Conservation (phyloP, 768 basidiomycete genomes). For the Mycena olivaceomarginata region DNA sequence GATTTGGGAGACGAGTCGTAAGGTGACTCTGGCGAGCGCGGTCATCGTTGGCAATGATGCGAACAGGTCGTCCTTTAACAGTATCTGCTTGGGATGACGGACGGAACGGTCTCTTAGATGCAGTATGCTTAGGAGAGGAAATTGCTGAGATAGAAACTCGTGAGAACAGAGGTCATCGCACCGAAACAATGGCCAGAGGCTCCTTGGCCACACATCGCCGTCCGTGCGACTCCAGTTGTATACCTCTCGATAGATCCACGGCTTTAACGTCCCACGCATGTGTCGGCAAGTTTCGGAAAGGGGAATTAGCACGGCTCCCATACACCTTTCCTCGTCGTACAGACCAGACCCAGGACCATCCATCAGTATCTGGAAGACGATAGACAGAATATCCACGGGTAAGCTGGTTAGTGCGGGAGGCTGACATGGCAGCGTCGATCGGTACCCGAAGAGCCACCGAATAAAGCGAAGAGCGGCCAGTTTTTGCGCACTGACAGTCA, state of each 20-base stretch:
- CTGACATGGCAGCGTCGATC: too few species aligned
- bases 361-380: too few species aligned
- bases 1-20: neutral
- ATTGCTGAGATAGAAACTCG: neutral
- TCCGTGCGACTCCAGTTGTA: slow-evolving; percentile 12
- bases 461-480: too few species aligned
- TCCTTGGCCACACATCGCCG: neutral
- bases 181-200: neutral
- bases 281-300: too few species aligned
- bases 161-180: neutral
- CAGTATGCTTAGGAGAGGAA: neutral
- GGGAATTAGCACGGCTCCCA: too few species aligned
- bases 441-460: too few species aligned
- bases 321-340: too few species aligned
- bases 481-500: too few species aligned
- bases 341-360: too few species aligned
- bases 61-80: neutral
- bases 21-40: neutral
- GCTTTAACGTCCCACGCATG: neutral
- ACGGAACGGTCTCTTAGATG: slow-evolving; percentile 1
- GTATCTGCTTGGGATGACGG: neutral
- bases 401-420: too few species aligned
- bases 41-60: neutral
- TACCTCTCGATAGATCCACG: slow-evolving; percentile 11
- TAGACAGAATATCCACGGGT: too few species aligned